phyloP scores from a whole-genome alignment of 1,139 yeast genomes.

The Suhomyces panamericanus region DNA sequence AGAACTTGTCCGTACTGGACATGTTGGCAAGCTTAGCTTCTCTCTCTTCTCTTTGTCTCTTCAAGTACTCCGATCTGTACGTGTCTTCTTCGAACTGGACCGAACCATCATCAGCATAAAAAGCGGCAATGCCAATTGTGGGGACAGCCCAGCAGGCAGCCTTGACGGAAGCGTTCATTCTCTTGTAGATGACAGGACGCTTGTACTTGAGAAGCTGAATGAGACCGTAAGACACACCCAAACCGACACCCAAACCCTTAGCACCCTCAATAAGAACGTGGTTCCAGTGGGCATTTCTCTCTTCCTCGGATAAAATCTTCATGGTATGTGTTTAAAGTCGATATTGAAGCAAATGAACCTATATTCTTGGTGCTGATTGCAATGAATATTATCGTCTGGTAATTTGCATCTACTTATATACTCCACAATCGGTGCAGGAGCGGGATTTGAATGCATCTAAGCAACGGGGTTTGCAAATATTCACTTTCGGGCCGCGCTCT shows the following conservation, averaged over 20 bases:
- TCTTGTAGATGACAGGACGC: slow-evolving; percentile 34
- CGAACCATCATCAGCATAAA: slow-evolving; percentile 51
- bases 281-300: slow-evolving; percentile 42
- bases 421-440: too few species aligned
- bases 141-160: slow-evolving; percentile 44
- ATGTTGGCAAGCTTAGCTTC: slow-evolving; percentile 21
- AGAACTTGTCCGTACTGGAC: slow-evolving; percentile 22
- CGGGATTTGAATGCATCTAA: too few species aligned
- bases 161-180: slow-evolving; percentile 41
- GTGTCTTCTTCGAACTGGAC: slow-evolving; percentile 44
- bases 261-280: slow-evolving; percentile 39
- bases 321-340: slow-evolving; percentile 24
- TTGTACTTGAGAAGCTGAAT: slow-evolving; percentile 33
- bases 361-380: too few species aligned
- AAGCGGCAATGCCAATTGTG: slow-evolving; percentile 40
- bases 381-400: too few species aligned
- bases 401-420: not conserved
- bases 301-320: slow-evolving; percentile 44
- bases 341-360: not conserved
- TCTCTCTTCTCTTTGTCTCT: slow-evolving; percentile 16
- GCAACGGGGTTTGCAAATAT: too few species aligned
- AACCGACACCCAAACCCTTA: slow-evolving; percentile 44
- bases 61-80: slow-evolving; percentile 37
- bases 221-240: slow-evolving; percentile 33
- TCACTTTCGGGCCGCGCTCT: too few species aligned